These are phyloP conservation scores for Fraxinus excelsior DNA, from an alignment of 257 asterid species.

Conservation along the genomic window DNA sequence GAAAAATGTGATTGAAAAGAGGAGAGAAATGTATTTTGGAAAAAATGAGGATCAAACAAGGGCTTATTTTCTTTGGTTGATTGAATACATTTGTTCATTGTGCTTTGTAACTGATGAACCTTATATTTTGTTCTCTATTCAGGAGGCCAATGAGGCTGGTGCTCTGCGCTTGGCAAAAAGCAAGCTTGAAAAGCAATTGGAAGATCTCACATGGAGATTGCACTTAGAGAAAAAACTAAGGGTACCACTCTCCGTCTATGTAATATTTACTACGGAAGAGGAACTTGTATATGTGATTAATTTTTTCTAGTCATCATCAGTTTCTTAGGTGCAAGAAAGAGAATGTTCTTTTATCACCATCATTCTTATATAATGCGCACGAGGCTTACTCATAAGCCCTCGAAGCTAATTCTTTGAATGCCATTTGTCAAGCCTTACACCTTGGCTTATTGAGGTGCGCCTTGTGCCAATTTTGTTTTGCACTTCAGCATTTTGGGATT, in stretches of 20 bases:
- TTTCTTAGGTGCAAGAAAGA: slow-evolving; percentile 5
- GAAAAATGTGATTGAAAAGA: too few relatives aligned
- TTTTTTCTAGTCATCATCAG: neutral
- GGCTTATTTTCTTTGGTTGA: neutral
- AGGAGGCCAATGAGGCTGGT: slow-evolving; percentile 99
- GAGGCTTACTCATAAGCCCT: neutral
- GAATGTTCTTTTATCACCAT: neutral
- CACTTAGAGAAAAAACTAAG: slow-evolving; percentile 89
- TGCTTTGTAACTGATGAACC: neutral
- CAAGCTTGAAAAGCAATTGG: slow-evolving; percentile 96
- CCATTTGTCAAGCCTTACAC: neutral
- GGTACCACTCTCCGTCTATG: slow-evolving; percentile 42
- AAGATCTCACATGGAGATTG: slow-evolving; percentile 98
- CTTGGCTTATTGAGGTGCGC: neutral
- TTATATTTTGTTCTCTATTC: slow-evolving; percentile 15
- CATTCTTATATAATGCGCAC: neutral
- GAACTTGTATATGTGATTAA: neutral
- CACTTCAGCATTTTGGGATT: neutral
- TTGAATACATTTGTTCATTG: neutral
- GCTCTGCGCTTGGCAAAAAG: slow-evolving; percentile 91
- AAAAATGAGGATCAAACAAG: too few relatives aligned
- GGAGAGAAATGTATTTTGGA: too few relatives aligned
- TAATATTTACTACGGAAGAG: slow-evolving; percentile 1
- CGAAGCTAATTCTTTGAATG: neutral
- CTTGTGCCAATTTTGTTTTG: neutral